Percentiles rank a stretch among this genome's conserved stretches.
These are phyloP conservation scores for Inga leiocalycina DNA, from an alignment of 306 rosid genomes.

Conservation along the genomic window DNA sequence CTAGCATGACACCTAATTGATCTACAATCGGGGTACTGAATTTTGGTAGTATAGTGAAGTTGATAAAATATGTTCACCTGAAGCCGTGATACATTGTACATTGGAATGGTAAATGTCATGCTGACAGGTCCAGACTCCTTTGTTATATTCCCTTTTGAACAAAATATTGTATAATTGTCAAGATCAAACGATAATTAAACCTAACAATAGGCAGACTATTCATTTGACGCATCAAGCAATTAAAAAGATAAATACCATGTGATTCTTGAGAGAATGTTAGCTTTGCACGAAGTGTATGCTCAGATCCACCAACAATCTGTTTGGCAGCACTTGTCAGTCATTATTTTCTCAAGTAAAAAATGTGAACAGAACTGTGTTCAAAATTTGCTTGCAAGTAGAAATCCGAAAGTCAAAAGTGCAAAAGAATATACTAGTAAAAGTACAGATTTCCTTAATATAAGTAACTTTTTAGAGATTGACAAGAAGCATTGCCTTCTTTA, in stretches of 20 bases:
- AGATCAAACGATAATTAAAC: constrained; percentile 18
- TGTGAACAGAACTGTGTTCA: constrained; percentile 2
- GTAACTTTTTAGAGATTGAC: constrained; percentile 22
- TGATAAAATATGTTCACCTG: constrained; percentile 53
- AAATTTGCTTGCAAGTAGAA: constrained; percentile 3
- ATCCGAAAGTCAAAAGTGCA: not conserved
- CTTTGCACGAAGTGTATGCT: constrained; percentile 82
- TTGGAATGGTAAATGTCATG: constrained; percentile 91
- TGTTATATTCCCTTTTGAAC: constrained; percentile 65
- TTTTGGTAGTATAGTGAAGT: not conserved
- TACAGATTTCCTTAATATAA: not conserved
- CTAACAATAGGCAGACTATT: constrained; percentile 14
- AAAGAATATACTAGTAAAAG: not conserved
- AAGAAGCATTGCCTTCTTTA: constrained; percentile 65
- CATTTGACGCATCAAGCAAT: constrained; percentile 26
- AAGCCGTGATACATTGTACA: constrained; percentile 78
- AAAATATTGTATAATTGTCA: constrained; percentile 26
- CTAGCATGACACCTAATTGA: constrained; percentile 25
- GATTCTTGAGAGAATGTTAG: constrained; percentile 76
- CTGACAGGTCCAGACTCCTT: constrained; percentile 90
- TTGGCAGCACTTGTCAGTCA: constrained; percentile 41
- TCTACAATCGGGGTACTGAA: constrained; percentile 22
- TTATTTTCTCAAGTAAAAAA: constrained; percentile 12
- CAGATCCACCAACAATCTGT: constrained; percentile 80
- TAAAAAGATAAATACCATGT: constrained; percentile 52